phyloP scores from a whole-genome alignment of 805 yeast species.

The Yamadazyma phyllophila region DNA sequence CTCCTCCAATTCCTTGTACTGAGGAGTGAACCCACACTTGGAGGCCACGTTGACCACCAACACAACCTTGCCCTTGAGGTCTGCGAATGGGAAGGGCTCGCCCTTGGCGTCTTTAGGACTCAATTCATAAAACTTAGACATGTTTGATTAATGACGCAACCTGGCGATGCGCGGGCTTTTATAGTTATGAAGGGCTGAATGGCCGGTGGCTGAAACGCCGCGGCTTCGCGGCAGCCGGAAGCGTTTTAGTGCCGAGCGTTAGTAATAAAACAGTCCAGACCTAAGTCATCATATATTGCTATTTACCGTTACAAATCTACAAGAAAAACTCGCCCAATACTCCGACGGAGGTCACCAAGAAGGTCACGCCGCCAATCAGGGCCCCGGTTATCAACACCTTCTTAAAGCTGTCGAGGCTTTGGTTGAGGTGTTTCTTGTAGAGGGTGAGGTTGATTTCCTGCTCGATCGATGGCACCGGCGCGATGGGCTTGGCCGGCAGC shows the following conservation, averaged over 20 bases:
- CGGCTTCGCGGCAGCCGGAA: background rate
- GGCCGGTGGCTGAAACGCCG: background rate
- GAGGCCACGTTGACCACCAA: conserved; percentile 46
- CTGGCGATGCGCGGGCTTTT: background rate
- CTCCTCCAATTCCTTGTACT: conserved; percentile 41
- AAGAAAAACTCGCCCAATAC: conserved; percentile 49
- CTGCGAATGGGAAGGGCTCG: conserved; percentile 34
- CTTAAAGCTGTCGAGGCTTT: conserved; percentile 27
- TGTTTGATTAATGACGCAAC: conserved; percentile 3
- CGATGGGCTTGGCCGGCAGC: background rate
- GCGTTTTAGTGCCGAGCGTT: background rate
- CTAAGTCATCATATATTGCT: background rate
- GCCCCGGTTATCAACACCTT: conserved; percentile 41
- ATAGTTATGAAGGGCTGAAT: background rate
- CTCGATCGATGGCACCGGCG: conserved; percentile 18
- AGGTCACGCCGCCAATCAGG: conserved; percentile 43
- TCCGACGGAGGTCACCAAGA: conserved; percentile 52
- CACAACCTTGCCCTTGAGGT: conserved; percentile 47
- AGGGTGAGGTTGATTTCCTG: conserved; percentile 23
- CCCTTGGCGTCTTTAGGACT: conserved; percentile 38
- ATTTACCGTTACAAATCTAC: background rate
- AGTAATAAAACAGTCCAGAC: background rate
- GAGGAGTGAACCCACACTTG: conserved; percentile 45
- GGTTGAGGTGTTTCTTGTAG: conserved; percentile 31
- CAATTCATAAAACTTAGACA: conserved; percentile 41